These are phyloP conservation scores for Boehmeria nivea DNA, from an alignment of 306 rosid species.

Conservation along the genomic window DNA sequence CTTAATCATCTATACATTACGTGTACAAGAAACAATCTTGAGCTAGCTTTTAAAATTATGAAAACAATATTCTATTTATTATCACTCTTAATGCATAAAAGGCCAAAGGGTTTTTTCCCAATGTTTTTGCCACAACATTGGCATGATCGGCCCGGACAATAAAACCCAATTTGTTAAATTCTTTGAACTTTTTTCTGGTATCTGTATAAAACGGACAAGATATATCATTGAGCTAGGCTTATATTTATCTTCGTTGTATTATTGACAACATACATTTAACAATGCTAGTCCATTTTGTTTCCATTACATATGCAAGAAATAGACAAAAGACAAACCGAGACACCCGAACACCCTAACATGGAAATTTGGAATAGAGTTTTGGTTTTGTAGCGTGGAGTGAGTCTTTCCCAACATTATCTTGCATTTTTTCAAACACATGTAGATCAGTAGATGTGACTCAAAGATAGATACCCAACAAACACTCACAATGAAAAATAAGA, in stretches of 20 bases:
- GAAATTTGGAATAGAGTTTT: constrained; percentile 10
- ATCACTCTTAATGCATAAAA: not conserved
- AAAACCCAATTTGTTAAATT: too few relatives aligned
- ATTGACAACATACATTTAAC: constrained; percentile 26
- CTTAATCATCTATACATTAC: too few relatives aligned
- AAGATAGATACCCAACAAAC: constrained; percentile 7
- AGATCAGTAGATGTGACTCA: not conserved
- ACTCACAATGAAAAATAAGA: constrained; percentile 1
- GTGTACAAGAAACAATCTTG: too few relatives aligned
- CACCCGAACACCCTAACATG: constrained; percentile 22
- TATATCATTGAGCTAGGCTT: constrained; percentile 19
- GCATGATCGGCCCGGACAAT: constrained; percentile 27
- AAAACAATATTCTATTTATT: too few relatives aligned
- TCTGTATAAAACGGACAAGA: constrained; percentile 23
- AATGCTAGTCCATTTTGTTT: constrained; percentile 11
- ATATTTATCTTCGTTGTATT: constrained; percentile 32
- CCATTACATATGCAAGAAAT: not conserved
- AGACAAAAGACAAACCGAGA: constrained; percentile 28
- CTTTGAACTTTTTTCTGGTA: too few relatives aligned
- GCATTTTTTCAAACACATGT: not conserved
- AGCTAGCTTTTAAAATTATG: too few relatives aligned
- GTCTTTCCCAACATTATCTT: constrained; percentile 23
- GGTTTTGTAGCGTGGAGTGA: constrained; percentile 13
- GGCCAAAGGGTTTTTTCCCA: constrained; percentile 3
- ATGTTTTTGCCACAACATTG: constrained; percentile 15